Conservation (phyloP, 257 asterid species). For the Rehmannia glutinosa region DNA sequence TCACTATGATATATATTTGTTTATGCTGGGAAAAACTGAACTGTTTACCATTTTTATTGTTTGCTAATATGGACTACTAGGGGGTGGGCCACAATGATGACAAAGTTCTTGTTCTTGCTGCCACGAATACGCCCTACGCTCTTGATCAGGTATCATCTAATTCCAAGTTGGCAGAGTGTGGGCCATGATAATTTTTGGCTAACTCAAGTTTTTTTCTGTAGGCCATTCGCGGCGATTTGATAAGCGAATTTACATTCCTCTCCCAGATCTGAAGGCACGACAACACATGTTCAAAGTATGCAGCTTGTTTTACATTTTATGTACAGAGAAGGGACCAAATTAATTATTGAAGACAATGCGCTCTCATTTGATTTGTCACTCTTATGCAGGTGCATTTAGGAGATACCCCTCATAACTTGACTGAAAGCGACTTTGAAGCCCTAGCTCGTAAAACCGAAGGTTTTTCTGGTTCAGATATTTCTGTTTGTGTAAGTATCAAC, state of each 20-base stretch:
- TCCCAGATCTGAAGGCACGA: conserved; percentile 83
- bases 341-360: neutral
- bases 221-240: conserved; percentile 93
- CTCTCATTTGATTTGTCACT: neutral
- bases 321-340: neutral
- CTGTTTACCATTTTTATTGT: neutral
- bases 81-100: conserved; percentile 93
- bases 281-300: conserved; percentile 92
- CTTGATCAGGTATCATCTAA: conserved; percentile 67
- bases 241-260: conserved; percentile 88
- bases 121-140: conserved; percentile 87
- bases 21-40: neutral
- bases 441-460: conserved; percentile 70
- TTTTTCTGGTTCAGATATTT: conserved; percentile 72
- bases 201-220: conserved; percentile 11
- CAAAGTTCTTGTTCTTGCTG: conserved; percentile 91
- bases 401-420: conserved; percentile 71
- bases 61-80: conserved; percentile 25
- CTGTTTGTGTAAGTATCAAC: conserved; percentile 64
- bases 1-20: neutral
- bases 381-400: conserved; percentile 70
- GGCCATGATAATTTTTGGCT: neutral
- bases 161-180: neutral
- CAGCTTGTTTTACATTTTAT: neutral
- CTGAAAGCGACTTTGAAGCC: conserved; percentile 62